A percentile compares a stretch with the other conserved stretches of the same genome.
These are phyloP conservation scores for Berkeleyomyces rouxiae DNA, from an alignment of 2,329 filamentous ascomycete species.

Conservation along the genomic window DNA sequence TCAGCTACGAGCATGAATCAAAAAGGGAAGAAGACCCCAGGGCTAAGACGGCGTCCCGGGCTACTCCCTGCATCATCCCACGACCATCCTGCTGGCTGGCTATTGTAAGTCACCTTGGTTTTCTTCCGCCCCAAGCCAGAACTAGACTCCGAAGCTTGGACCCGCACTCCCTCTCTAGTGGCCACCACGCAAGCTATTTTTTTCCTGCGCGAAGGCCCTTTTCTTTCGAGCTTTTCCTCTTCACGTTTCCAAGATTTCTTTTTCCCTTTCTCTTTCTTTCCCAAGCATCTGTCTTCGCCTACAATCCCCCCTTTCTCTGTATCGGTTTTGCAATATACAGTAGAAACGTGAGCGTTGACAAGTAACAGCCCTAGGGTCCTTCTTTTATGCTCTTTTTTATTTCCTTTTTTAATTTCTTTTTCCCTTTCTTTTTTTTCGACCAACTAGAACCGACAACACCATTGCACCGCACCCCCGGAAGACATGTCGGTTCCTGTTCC, in stretches of 20 bases:
- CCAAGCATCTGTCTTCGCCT: constrained; percentile 7
- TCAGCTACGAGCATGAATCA: neutral
- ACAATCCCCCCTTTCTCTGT: constrained; percentile 5
- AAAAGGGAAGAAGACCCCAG: neutral
- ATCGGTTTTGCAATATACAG: constrained; percentile 14
- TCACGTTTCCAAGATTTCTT: neutral
- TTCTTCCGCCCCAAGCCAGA: neutral
- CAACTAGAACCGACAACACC: neutral
- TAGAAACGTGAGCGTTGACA: constrained; percentile 4
- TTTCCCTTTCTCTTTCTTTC: constrained; percentile 3
- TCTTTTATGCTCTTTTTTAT: neutral
- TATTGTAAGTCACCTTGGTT: neutral
- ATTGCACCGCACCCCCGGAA: neutral
- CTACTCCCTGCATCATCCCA: neutral
- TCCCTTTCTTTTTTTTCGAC: neutral
- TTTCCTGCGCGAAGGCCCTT: neutral
- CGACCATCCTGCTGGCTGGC: neutral
- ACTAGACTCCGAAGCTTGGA: neutral
- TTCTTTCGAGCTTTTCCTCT: neutral
- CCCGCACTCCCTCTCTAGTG: neutral
- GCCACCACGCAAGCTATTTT: neutral
- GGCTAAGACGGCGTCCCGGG: neutral
- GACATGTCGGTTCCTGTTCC: neutral
- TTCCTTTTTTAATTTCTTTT: neutral
- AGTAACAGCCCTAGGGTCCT: neutral